These are phyloP conservation scores for Sclerotinia subarctica DNA, from an alignment of 2,329 filamentous ascomycete species.

Conservation along the genomic window DNA sequence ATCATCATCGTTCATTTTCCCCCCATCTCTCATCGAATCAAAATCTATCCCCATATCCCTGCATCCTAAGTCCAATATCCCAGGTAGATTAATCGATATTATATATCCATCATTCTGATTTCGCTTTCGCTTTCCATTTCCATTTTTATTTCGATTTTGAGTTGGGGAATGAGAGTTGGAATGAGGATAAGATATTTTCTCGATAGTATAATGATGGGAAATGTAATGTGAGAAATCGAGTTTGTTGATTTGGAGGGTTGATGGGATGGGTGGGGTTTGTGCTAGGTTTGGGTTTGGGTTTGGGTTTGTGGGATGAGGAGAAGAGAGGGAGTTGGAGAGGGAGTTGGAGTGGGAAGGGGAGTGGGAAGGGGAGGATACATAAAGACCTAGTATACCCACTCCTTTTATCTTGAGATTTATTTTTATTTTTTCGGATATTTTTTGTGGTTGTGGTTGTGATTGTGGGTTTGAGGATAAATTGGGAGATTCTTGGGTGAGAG, in stretches of 20 bases:
- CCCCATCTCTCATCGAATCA: background rate
- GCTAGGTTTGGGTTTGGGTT: too few species aligned
- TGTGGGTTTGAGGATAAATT: background rate
- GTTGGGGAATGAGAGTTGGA: too few species aligned
- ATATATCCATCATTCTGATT: background rate
- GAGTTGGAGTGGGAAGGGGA: too few species aligned
- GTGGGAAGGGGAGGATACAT: background rate
- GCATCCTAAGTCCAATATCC: background rate
- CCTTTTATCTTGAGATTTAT: background rate
- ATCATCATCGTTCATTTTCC: too few species aligned
- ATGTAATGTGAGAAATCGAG: background rate
- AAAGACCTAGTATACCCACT: background rate
- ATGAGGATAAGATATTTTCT: background rate
- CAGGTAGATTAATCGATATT: background rate
- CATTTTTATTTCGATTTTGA: background rate
- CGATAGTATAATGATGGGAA: too few species aligned
- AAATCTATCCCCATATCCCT: background rate
- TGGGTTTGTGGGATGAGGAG: too few species aligned
- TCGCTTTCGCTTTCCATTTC: too few species aligned
- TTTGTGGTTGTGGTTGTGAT: too few species aligned
- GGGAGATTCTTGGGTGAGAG: fast-evolving
- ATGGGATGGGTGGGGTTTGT: background rate
- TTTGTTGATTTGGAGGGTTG: background rate
- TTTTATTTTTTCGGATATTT: background rate
- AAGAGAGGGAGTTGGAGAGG: fast-evolving